phyloP scores from a whole-genome alignment of 2,329 filamentous ascomycete genomes.

The Botrytis elliptica region DNA sequence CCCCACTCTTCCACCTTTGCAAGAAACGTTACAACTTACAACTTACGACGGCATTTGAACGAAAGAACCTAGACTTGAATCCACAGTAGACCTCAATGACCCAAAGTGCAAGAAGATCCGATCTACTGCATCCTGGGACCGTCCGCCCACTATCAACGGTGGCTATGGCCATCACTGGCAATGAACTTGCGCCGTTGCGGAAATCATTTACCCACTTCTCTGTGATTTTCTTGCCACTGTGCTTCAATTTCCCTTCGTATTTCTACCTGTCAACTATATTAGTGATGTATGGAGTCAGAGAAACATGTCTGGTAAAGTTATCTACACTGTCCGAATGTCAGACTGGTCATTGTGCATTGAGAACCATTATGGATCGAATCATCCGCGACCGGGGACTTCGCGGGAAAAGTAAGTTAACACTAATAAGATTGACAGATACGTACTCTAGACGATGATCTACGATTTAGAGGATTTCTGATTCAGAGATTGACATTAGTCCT shows the following conservation, averaged over 20 bases:
- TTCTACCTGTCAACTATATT: background rate
- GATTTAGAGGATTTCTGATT: background rate
- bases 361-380: background rate
- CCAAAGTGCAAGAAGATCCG: conserved; percentile 3
- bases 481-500: background rate
- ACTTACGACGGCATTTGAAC: background rate
- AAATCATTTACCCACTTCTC: background rate
- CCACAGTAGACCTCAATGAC: conserved; percentile 7
- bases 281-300: background rate
- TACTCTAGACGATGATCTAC: conserved; percentile 9
- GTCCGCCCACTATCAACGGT: conserved; percentile 2
- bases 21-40: background rate
- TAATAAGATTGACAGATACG: background rate
- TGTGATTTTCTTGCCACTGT: background rate
- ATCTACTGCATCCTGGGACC: conserved; percentile 9
- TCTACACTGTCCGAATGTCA: background rate
- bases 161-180: conserved; percentile 4
- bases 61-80: background rate
- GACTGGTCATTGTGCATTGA: background rate
- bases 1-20: background rate
- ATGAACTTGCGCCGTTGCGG: background rate
- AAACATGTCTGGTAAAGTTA: background rate
- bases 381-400: background rate
- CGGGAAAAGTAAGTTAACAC: background rate
- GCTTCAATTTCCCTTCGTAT: background rate